phyloP scores from a whole-genome alignment of 495 filamentous ascomycete genomes.

The Penicillium bovifimosum region DNA sequence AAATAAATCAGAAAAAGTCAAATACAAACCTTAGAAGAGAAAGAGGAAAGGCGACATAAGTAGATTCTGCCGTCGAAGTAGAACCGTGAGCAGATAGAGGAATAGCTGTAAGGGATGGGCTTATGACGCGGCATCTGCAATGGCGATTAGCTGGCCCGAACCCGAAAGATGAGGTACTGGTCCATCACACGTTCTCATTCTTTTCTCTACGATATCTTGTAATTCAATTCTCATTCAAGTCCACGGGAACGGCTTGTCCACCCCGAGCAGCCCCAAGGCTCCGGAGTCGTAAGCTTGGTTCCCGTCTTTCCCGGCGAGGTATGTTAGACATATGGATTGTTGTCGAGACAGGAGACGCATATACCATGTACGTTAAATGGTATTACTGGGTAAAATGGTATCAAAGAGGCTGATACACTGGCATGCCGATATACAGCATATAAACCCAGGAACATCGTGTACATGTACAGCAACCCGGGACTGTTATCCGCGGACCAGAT shows the following conservation, averaged over 20 bases:
- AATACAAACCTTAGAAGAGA: not conserved
- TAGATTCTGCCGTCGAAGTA: no score
- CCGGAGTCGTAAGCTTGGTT: slow-evolving; percentile 15
- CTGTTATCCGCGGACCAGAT: no score
- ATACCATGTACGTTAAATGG: no score
- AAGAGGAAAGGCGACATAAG: no score
- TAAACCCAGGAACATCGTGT: no score
- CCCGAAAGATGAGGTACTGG: not conserved
- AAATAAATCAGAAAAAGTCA: not conserved
- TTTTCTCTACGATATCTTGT: no score
- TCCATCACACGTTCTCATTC: no score
- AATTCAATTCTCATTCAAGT: no score
- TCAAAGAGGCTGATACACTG: not conserved
- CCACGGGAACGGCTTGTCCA: slow-evolving; percentile 6
- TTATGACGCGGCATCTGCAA: slow-evolving; percentile 3
- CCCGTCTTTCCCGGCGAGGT: not conserved
- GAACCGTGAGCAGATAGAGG: no score
- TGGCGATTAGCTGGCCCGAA: not conserved
- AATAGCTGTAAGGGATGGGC: not conserved
- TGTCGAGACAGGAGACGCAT: not conserved
- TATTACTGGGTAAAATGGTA: no score
- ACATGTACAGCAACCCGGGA: no score
- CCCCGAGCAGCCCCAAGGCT: not conserved
- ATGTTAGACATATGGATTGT: no score
- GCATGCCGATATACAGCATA: not conserved